Percentiles rank a stretch among this genome's conserved stretches.
phyloP scores from a whole-genome alignment of 140 eudicot genomes.

The Stevia rebaudiana region DNA sequence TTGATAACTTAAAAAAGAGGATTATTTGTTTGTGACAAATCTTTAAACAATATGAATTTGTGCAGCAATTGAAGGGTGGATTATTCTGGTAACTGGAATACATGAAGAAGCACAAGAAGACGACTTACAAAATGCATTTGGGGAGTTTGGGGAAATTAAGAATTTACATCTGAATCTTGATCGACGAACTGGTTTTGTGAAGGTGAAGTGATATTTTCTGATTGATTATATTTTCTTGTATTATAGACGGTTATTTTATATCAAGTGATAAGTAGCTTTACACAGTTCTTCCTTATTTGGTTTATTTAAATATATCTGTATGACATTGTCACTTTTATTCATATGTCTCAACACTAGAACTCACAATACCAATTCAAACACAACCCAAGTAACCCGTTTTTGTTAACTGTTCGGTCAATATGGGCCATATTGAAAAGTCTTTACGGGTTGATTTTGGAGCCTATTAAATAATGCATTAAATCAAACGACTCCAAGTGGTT shows the following conservation, averaged over 20 bases:
- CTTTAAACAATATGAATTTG: not conserved
- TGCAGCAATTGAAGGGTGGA: conserved; percentile 99
- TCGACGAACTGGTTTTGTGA: conserved; percentile 90
- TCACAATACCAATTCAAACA: not conserved
- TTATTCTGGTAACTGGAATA: conserved; percentile 87
- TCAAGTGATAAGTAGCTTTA: not conserved
- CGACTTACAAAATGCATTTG: too few relatives aligned
- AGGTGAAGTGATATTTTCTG: conserved; percentile 35
- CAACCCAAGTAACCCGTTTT: not conserved
- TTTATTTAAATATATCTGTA: too few relatives aligned
- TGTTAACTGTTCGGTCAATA: not conserved
- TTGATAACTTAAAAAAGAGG: not conserved
- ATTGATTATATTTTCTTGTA: not conserved
- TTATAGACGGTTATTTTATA: not conserved
- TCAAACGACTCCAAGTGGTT: too few relatives aligned
- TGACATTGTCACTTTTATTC: too few relatives aligned
- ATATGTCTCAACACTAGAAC: not conserved
- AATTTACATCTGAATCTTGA: conserved; percentile 95
- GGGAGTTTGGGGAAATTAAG: conserved; percentile 43
- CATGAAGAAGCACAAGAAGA: conserved; percentile 96
- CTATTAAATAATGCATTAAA: too few relatives aligned
- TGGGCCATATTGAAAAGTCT: not conserved
- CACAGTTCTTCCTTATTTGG: not conserved
- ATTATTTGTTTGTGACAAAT: not conserved
- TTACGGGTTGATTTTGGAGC: too few relatives aligned